Evolutionary conservation across 176 grass and related monocot genomes (phyloP).

Genomic region (Rhynchospora breviuscula): DNA sequence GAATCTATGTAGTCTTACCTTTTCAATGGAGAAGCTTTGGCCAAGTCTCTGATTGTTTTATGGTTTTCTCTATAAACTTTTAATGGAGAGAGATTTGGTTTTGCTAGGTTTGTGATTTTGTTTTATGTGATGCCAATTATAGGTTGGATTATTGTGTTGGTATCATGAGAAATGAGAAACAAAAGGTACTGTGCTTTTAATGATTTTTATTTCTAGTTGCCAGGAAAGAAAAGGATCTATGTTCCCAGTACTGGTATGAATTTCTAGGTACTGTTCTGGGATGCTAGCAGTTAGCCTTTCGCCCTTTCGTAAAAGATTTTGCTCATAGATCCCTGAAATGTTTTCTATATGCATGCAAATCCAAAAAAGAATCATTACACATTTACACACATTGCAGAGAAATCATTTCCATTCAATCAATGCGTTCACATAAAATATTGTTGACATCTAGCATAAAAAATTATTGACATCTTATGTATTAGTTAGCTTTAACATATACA

Average conservation of each 20-base stretch:
- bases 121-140: slow-evolving; percentile 24
- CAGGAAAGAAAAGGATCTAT: slow-evolving; percentile 14
- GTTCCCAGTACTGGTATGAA: slow-evolving; percentile 10
- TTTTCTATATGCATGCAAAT: not conserved
- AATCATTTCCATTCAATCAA: not conserved
- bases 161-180: slow-evolving; percentile 9
- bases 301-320: slow-evolving; percentile 1
- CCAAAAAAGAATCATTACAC: not conserved
- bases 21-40: slow-evolving; percentile 1
- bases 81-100: slow-evolving; percentile 12
- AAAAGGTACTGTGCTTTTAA: slow-evolving; percentile 10
- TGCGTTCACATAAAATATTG: not conserved
- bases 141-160: not conserved
- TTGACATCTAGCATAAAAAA: not conserved
- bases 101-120: slow-evolving; percentile 19
- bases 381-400: not conserved
- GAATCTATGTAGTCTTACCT: slow-evolving; percentile 13
- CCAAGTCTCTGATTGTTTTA: slow-evolving; percentile 5
- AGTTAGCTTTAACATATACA: not conserved
- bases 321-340: not conserved
- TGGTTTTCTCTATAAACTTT: slow-evolving; percentile 5
- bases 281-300: not conserved
- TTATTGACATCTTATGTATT: not conserved
- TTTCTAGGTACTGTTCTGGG: slow-evolving; percentile 15
- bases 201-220: slow-evolving; percentile 24